phyloP scores from a whole-genome alignment of 768 basidiomycete genomes.

The Udeniomyces megalosporus region DNA sequence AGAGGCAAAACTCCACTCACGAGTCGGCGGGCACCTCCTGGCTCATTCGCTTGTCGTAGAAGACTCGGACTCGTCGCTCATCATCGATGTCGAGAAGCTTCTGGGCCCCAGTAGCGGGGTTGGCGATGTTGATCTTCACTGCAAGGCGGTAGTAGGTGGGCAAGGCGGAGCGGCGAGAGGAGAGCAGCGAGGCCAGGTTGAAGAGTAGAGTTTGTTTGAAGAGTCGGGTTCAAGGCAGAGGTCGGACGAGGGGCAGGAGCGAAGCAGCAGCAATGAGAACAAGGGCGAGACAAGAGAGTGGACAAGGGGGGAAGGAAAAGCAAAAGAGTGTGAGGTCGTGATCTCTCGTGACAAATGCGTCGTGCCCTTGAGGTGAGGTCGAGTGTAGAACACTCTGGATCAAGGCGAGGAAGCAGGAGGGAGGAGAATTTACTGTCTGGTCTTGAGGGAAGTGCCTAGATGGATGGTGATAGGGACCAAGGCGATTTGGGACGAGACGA shows the following conservation, averaged over 20 bases:
- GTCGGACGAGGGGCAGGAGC: neutral
- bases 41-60: constrained; percentile 92
- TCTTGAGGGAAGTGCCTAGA: no score
- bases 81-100: constrained; percentile 71
- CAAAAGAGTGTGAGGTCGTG: neutral
- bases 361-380: neutral
- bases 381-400: no score
- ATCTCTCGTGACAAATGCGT: neutral
- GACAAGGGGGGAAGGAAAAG: neutral
- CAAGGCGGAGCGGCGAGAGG: neutral
- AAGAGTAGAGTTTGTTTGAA: neutral
- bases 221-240: neutral
- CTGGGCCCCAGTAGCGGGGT: constrained; percentile 74
- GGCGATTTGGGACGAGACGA: no score
- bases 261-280: neutral
- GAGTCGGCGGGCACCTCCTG: constrained; percentile 85
- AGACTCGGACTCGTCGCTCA: constrained; percentile 34
- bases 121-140: constrained; percentile 94
- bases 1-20: neutral
- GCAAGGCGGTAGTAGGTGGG: neutral
- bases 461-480: no score
- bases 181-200: neutral
- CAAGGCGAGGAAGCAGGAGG: no score
- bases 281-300: neutral
- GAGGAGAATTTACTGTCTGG: no score